Percentiles rank a stretch among this genome's conserved stretches.
These are phyloP conservation scores for Zygosaccharomyces sapae DNA, from an alignment of 1,139 yeast genomes.

Conservation along the genomic window DNA sequence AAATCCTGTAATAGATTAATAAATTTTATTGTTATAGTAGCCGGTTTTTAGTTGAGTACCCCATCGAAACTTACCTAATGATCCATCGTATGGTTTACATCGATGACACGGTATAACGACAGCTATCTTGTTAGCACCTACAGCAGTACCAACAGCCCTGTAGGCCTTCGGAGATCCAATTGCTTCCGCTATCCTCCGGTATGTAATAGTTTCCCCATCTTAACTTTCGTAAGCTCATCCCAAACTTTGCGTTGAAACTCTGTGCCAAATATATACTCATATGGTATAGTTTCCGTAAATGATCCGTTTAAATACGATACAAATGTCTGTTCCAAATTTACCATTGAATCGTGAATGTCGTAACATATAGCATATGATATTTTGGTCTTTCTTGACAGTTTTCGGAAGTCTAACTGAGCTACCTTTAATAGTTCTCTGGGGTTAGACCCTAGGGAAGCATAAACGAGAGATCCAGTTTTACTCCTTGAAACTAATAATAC, in stretches of 20 bases:
- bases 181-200: constrained; percentile 22
- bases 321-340: constrained; percentile 7
- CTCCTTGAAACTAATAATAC: constrained; percentile 17
- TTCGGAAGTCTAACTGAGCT: constrained; percentile 17
- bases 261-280: constrained; percentile 31
- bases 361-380: constrained; percentile 8
- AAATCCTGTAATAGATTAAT: constrained; percentile 41
- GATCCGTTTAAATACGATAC: constrained; percentile 7
- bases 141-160: constrained; percentile 32
- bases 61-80: constrained; percentile 27
- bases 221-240: constrained; percentile 21
- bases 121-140: constrained; percentile 28
- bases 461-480: constrained; percentile 16
- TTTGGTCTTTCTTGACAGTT: constrained; percentile 13
- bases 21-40: constrained; percentile 15
- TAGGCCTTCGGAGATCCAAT: constrained; percentile 22
- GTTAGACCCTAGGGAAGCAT: constrained; percentile 22
- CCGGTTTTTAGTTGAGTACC: constrained; percentile 22
- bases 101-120: constrained; percentile 32
- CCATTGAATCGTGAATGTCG: constrained; percentile 1
- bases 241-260: constrained; percentile 29
- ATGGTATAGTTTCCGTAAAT: constrained; percentile 5
- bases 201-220: constrained; percentile 23
- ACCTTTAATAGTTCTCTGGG: constrained; percentile 12
- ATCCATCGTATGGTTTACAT: constrained; percentile 23